These are phyloP conservation scores for Schizothecium vesticola DNA, from an alignment of 495 filamentous ascomycete species.

Conservation along the genomic window DNA sequence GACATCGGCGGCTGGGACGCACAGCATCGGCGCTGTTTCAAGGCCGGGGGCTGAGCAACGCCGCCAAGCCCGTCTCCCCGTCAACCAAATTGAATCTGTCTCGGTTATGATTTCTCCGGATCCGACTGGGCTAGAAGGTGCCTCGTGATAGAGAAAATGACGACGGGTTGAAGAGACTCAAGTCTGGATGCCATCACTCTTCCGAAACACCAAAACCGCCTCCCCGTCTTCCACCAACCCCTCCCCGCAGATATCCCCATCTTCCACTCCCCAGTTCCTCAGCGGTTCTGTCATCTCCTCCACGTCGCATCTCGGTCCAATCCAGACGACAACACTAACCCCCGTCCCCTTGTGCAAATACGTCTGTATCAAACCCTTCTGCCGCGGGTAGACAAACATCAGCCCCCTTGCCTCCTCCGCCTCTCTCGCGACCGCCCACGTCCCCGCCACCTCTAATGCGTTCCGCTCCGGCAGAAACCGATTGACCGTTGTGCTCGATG, in stretches of 20 bases:
- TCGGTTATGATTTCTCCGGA: not conserved
- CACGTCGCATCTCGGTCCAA: conserved; percentile 23
- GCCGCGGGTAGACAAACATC: conserved; percentile 24
- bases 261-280: conserved; percentile 11
- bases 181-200: not conserved
- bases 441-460: conserved; percentile 5
- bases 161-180: not conserved
- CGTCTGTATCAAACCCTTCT: conserved; percentile 9
- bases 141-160: too few relatives aligned
- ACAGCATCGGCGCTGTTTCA: not conserved
- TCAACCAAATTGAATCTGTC: not conserved
- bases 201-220: conserved; percentile 16
- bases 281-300: conserved; percentile 12
- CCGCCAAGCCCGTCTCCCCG: not conserved
- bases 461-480: conserved; percentile 18
- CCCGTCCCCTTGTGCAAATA: conserved; percentile 12
- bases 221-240: conserved; percentile 21
- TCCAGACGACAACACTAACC: conserved; percentile 22
- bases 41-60: not conserved
- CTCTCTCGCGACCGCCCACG: conserved; percentile 17
- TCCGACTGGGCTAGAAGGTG: not conserved
- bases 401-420: conserved; percentile 6
- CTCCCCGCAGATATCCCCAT: not conserved
- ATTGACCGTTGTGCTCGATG: conserved; percentile 9
- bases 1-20: not conserved